Base-by-base conservation (phyloP, 179 eudicot species). In the Silene vulgaris region DNA sequence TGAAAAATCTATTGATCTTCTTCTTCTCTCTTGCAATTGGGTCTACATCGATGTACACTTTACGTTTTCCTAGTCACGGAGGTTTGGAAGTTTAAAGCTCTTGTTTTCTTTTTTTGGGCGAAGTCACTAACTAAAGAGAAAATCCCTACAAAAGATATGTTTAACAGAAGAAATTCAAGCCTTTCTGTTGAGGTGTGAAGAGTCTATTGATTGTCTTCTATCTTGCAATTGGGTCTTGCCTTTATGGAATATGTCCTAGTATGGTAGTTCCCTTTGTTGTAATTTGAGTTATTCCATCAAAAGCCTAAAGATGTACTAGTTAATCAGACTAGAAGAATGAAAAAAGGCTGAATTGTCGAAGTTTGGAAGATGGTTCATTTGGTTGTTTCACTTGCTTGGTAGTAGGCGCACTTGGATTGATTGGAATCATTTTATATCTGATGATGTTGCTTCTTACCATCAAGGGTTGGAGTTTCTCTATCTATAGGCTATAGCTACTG, bases 311-410 rank as follows among this genome's bases (percentile, higher is more conserved):
- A 60, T 60, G 28, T 60, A n/a, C 26, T 60, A 0, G 23, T 17
- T 59, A 60, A 0, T 17, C 8, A 7, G 64, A 60, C 0, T 7
- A 19, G 64, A 60, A 60, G 8, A 20, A 60, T 60, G 64, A 60
- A 19, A 60, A 60, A 60, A 60, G 64, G 13, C 20, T 60, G 3
- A 20, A 61, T 61, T 61, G 65, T 21, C 65, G 65, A 61, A 61
- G 65, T 61, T 20, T 61, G 65, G 65, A 61, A 61, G 13, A 61
- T 61, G 65, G 29, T 61, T 17, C 26, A 6, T 17, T 61, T 61
- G 13, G 14, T 2, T n/a, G 2, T 61, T 61, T 61, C 14, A 45
- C 52, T 45, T 45, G 52, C 14, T 45, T 45, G 52, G 52, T 45
- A 11, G 28, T 20, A 17, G 29, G 28, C 13, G 26, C 14, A 61